Conservation (phyloP, 2,329 filamentous ascomycete genomes). For the Arthrobotrys entomopaga region DNA sequence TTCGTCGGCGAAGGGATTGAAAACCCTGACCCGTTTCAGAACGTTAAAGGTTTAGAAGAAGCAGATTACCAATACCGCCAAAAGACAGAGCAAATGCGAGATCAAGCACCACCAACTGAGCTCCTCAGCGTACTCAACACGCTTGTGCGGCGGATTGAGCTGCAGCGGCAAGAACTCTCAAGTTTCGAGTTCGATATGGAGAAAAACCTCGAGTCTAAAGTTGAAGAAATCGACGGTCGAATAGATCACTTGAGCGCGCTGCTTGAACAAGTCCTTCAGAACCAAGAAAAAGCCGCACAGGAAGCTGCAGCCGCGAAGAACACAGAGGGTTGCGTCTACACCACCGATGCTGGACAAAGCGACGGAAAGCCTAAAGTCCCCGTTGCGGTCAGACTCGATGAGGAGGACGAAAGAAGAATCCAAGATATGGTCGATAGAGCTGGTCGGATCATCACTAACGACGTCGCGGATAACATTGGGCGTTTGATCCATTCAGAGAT, state of each 20-base stretch:
- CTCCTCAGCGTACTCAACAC: background rate
- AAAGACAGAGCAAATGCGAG: background rate
- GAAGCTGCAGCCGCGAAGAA: slow-evolving; percentile 9
- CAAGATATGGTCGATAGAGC: slow-evolving; percentile 6
- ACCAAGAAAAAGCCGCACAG: slow-evolving; percentile 19
- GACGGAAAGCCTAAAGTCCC: slow-evolving; percentile 29
- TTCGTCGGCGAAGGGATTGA: background rate
- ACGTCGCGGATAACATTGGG: background rate
- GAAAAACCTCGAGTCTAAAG: background rate
- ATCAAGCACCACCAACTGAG: background rate
- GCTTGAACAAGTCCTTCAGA: slow-evolving; percentile 26
- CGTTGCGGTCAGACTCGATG: slow-evolving; percentile 27
- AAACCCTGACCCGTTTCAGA: too few species aligned
- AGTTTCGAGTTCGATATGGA: too few species aligned
- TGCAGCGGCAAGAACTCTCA: background rate
- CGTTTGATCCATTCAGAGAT: background rate
- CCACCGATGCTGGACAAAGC: slow-evolving; percentile 3
- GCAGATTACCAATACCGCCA: background rate
- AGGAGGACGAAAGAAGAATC: slow-evolving; percentile 19
- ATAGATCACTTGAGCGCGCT: slow-evolving; percentile 13
- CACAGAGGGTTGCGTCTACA: slow-evolving; percentile 20
- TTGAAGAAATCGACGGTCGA: slow-evolving; percentile 12
- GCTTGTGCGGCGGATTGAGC: background rate
- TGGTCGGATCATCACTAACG: background rate
- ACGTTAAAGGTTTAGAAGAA: too few species aligned